phyloP scores from a whole-genome alignment of 257 asterid genomes.

The Nicotiana tabacum region DNA sequence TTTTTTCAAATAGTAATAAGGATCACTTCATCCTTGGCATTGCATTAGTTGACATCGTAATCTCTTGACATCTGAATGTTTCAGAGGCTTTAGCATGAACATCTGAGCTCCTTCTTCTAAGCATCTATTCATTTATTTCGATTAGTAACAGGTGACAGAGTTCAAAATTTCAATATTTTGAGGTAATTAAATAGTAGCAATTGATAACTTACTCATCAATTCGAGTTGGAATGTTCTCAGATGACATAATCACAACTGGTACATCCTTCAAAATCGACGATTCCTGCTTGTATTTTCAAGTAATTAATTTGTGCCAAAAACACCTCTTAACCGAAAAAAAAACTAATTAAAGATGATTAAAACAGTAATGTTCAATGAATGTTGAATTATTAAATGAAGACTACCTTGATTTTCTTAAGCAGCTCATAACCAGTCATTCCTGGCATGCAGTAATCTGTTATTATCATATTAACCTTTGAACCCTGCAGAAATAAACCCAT shows the following conservation, averaged over 20 bases:
- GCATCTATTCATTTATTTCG: slow-evolving; percentile 28
- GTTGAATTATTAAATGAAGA: not conserved
- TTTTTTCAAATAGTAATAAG: not conserved
- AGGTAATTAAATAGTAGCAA: not conserved
- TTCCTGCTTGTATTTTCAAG: slow-evolving; percentile 30
- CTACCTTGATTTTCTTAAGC: slow-evolving; percentile 67
- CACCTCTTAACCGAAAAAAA: not conserved
- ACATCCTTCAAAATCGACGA: slow-evolving; percentile 55
- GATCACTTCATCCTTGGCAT: not conserved
- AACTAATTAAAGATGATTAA: not conserved
- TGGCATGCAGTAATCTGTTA: slow-evolving; percentile 71
- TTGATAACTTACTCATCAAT: slow-evolving; percentile 36
- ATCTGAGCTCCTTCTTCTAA: slow-evolving; percentile 62
- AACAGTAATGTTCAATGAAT: not conserved
- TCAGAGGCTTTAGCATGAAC: slow-evolving; percentile 73
- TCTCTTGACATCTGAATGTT: slow-evolving; percentile 49
- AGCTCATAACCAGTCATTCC: slow-evolving; percentile 69
- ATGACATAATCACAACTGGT: slow-evolving; percentile 62
- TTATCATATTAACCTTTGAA: slow-evolving; percentile 52
- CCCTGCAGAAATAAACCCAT: slow-evolving; percentile 20
- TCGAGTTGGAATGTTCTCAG: slow-evolving; percentile 62
- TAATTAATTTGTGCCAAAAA: not conserved
- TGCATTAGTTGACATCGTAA: slow-evolving; percentile 41
- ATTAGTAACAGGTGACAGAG: not conserved
- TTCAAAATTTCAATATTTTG: not conserved